A percentile compares a stretch with the other conserved stretches of the same genome.
These are phyloP conservation scores for Trametes hirsuta DNA, from an alignment of 1,284 basidiomycete species.

Conservation along the genomic window DNA sequence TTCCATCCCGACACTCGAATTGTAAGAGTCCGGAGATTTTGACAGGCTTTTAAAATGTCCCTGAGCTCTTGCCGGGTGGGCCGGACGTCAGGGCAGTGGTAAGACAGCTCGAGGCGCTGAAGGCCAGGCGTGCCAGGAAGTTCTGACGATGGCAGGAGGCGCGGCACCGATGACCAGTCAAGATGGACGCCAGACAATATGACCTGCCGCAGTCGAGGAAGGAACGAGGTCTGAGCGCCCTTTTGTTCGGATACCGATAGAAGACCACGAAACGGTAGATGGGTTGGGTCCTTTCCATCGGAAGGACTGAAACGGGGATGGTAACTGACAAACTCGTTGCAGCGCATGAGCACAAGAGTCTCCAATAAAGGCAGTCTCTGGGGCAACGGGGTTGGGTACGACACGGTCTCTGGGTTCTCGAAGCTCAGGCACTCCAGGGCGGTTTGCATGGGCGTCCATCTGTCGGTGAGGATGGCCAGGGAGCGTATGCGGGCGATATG, in stretches of 20 bases:
- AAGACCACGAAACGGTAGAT: slow-evolving; percentile 36
- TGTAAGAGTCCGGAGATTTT: slow-evolving; percentile 16
- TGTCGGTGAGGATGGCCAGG: slow-evolving; percentile 53
- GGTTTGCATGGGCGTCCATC: slow-evolving; percentile 52
- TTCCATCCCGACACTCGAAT: slow-evolving; percentile 22
- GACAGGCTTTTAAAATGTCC: slow-evolving; percentile 14
- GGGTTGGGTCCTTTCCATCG: slow-evolving; percentile 39
- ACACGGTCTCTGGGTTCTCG: slow-evolving; percentile 8
- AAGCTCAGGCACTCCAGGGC: slow-evolving; percentile 47
- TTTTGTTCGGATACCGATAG: not conserved
- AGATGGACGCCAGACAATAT: slow-evolving; percentile 29
- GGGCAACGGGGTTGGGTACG: slow-evolving; percentile 8
- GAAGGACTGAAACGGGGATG: slow-evolving; percentile 45
- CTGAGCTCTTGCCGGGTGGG: slow-evolving; percentile 19
- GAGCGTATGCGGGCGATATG: slow-evolving; percentile 54
- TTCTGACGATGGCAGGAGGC: slow-evolving; percentile 14
- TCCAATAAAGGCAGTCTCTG: slow-evolving; percentile 41
- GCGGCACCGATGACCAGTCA: slow-evolving; percentile 24
- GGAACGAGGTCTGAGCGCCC: slow-evolving; percentile 4
- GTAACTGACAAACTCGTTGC: slow-evolving; percentile 56
- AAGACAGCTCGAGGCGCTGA: slow-evolving; percentile 25
- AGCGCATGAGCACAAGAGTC: slow-evolving; percentile 55
- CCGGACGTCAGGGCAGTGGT: slow-evolving; percentile 26
- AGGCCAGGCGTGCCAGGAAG: slow-evolving; percentile 6
- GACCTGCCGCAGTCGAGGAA: slow-evolving; percentile 25